Conservation (phyloP, 495 filamentous ascomycete species). For the Aspergillus panamensis region DNA sequence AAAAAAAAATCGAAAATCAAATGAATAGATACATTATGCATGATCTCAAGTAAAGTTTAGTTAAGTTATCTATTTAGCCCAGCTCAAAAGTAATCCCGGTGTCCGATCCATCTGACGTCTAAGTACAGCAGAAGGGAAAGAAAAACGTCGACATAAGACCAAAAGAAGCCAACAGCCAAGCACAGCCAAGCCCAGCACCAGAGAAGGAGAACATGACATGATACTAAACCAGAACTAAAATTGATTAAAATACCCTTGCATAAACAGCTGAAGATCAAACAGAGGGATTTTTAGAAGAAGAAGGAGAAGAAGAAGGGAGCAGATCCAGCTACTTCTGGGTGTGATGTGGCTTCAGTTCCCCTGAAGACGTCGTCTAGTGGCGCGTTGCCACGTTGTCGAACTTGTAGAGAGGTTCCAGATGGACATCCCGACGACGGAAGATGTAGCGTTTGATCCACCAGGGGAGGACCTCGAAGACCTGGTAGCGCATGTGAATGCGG, state of each 20-base stretch:
- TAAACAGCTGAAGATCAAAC: not conserved
- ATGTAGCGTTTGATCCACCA: constrained; percentile 70
- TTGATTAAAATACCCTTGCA: not conserved
- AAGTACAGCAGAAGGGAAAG: not conserved
- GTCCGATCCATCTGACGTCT: no score
- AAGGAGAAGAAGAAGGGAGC: not conserved
- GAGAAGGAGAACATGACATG: not conserved
- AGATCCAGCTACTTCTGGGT: no score
- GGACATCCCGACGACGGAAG: constrained; percentile 51
- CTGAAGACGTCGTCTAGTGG: no score
- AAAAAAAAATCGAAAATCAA: no score
- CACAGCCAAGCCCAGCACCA: not conserved
- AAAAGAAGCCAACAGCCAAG: not conserved
- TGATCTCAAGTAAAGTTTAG: no score
- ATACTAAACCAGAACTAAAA: not conserved
- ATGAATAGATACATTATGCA: no score
- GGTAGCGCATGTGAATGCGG: constrained; percentile 58
- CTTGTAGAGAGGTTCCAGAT: constrained; percentile 61
- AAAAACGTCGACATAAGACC: not conserved
- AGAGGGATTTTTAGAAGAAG: not conserved
- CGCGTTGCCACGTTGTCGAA: constrained; percentile 41
- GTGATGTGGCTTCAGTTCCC: no score
- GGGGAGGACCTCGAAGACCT: constrained; percentile 58
- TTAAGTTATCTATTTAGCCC: no score
- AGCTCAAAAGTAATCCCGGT: no score